Base-by-base conservation (phyloP, 306 rosid species). In the Argentina anserina region DNA sequence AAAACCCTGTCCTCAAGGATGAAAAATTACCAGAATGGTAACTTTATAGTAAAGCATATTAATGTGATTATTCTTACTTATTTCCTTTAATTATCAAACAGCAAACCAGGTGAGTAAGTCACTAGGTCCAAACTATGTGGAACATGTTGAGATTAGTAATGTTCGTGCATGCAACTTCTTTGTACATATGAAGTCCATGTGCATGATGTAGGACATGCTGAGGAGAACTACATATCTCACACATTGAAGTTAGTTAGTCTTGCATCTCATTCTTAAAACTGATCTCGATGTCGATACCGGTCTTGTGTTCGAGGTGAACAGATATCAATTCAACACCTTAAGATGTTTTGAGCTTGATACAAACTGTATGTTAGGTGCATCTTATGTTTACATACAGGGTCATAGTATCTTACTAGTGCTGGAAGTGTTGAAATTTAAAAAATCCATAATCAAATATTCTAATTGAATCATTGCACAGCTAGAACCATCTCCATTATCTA, bases 21-120 rank as follows among this genome's bases (percentile, higher is more conserved):
- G 89, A 81, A 70, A 84, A 73, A 71, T 83, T 94, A 47, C 97
- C 97, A 26, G 96, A 91, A 83, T 94, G 99, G 97, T 94, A 91
- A 88, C 28, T 52, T 20, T 21, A 75, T 75, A 56, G 74, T 75
- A 28, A 65, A 49, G 61, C 50, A 49, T 61, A 26, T 37, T 28
- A 39, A 28, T 61, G 15, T 68, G 18, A 20, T 25, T 55, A 80
- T 80, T 78, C 68, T 76, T 78, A 15, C 18, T 80, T 49, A 28
- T 43, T 58, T 63, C 56, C 33, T 60, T 55, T 28, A 21, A 31
- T 75, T 25, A 46, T 36, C 14, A 23, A 12, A 68, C 18, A 55
- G 33, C 7, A 37, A 37, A 6, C 58, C 45, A 49, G 60, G 46
- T 39, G 46, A 47, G 26, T 41, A 50, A 65, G 67, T 26, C 43